Conservation (phyloP, 371 early-diverging fungal species). For the Apophysomyces sp. region DNA sequence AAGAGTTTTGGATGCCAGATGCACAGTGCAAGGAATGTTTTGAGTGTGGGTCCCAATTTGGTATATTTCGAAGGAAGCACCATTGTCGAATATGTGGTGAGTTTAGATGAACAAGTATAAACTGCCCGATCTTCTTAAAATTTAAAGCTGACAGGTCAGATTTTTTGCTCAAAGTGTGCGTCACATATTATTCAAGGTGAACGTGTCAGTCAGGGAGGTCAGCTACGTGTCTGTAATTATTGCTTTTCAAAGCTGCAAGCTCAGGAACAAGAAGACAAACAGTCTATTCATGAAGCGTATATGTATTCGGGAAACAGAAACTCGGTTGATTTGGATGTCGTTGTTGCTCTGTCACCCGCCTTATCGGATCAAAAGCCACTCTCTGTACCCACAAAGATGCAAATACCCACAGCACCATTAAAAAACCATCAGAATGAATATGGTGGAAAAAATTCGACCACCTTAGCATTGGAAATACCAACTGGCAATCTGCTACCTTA, state of each 20-base stretch:
- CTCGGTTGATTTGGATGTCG: conserved; percentile 2
- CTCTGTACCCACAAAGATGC: conserved; percentile 9
- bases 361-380: conserved; percentile 14
- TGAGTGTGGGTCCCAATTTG: conserved; percentile 72
- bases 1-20: conserved; percentile 83
- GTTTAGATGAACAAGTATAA: neutral
- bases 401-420: conserved; percentile 9
- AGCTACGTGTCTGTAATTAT: conserved; percentile 69
- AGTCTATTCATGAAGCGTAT: conserved; percentile 13
- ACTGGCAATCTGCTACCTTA: neutral
- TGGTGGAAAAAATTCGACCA: conserved; percentile 6
- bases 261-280: conserved; percentile 41
- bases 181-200: conserved; percentile 63
- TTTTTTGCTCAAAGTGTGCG: conserved; percentile 73
- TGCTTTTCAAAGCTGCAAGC: conserved; percentile 56
- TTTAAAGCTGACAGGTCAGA: conserved; percentile 41
- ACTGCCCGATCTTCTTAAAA: neutral
- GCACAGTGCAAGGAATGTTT: conserved; percentile 78
- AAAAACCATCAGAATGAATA: conserved; percentile 6
- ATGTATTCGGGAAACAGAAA: conserved; percentile 11
- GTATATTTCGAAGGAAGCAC: conserved; percentile 70
- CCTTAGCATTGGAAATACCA: conserved; percentile 12
- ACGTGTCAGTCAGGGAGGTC: conserved; percentile 56
- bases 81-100: conserved; percentile 85
- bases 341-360: conserved; percentile 10